These are phyloP conservation scores for Moniliella sp. DNA, from an alignment of 1,284 basidiomycete genomes.

Conservation along the genomic window DNA sequence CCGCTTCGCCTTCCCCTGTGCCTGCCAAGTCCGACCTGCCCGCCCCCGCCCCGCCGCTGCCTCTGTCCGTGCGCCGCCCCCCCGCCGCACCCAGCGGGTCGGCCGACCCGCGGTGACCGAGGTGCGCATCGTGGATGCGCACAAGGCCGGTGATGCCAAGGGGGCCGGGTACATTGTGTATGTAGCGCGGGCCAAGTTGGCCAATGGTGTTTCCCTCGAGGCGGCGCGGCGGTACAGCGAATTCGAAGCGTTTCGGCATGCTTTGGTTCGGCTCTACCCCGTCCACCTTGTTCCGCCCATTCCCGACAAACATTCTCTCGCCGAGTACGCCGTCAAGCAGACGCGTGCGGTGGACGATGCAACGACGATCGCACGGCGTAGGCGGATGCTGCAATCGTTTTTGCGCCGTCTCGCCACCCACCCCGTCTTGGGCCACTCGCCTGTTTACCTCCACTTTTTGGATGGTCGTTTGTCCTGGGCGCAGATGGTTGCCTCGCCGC, in stretches of 20 bases:
- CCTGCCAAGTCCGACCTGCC: too few relatives aligned
- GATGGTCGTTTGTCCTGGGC: slow-evolving; percentile 81
- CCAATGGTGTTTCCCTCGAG: slow-evolving; percentile 48
- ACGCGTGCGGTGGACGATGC: slow-evolving; percentile 88
- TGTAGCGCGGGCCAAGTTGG: slow-evolving; percentile 64
- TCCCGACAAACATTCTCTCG: slow-evolving; percentile 80
- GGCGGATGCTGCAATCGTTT: slow-evolving; percentile 85
- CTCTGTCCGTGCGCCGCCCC: too few relatives aligned
- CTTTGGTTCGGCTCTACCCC: slow-evolving; percentile 68
- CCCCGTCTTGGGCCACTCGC: slow-evolving; percentile 76
- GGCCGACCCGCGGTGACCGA: too few relatives aligned
- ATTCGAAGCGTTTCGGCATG: slow-evolving; percentile 74
- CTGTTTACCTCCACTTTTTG: slow-evolving; percentile 80
- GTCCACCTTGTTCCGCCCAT: slow-evolving; percentile 93
- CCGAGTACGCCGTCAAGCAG: slow-evolving; percentile 92
- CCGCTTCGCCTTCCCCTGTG: too few relatives aligned
- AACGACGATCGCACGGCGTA: slow-evolving; percentile 68
- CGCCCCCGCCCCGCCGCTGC: too few relatives aligned
- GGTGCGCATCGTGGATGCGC: slow-evolving; percentile 55
- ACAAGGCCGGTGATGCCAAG: slow-evolving; percentile 72
- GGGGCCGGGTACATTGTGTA: slow-evolving; percentile 71
- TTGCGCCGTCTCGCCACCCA: slow-evolving; percentile 69
- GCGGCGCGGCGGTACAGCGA: slow-evolving; percentile 82
- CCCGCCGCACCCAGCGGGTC: too few relatives aligned
- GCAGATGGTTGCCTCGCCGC: slow-evolving; percentile 40